Conservation (phyloP, 352 stramenopile species). For the Globisporangium paroecandrum region DNA sequence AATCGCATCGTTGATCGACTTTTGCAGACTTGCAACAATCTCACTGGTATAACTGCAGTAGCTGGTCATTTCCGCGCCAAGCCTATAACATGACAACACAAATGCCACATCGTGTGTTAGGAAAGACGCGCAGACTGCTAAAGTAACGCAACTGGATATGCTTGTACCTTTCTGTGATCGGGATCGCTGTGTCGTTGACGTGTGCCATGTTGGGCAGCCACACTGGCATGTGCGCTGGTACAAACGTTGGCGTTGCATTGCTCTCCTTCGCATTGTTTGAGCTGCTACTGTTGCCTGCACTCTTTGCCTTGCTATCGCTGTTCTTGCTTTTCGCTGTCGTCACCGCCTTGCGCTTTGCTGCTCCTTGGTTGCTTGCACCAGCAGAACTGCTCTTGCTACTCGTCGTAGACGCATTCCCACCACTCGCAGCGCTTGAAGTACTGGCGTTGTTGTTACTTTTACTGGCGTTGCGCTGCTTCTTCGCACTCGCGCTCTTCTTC, state of each 20-base stretch:
- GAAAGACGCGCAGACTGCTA: not conserved
- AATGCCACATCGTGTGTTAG: not conserved
- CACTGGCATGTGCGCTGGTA: constrained; percentile 19
- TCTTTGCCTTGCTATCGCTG: constrained; percentile 13
- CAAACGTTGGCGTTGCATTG: not conserved
- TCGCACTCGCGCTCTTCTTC: not conserved
- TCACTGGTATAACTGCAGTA: constrained; percentile 67
- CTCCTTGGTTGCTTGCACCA: constrained; percentile 1
- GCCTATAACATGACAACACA: constrained; percentile 11
- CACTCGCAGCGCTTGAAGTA: not conserved
- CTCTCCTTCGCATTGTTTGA: constrained; percentile 2
- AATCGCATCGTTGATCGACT: constrained; percentile 70
- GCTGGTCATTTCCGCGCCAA: constrained; percentile 58
- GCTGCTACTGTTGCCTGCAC: not conserved
- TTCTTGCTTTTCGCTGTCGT: constrained; percentile 11
- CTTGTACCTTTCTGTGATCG: constrained; percentile 32
- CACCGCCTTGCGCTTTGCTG: constrained; percentile 10
- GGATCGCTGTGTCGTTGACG: constrained; percentile 33
- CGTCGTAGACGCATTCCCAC: not conserved
- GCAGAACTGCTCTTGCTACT: constrained; percentile 1
- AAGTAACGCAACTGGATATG: not conserved
- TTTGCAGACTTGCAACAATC: constrained; percentile 47
- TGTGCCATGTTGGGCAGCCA: constrained; percentile 29
- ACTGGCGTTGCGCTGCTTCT: constrained; percentile 2
- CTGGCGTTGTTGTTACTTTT: not conserved